A percentile compares a stretch with the other conserved stretches of the same genome.
phyloP scores from a whole-genome alignment of 768 basidiomycete genomes.

The Rhizopogon roseolus region DNA sequence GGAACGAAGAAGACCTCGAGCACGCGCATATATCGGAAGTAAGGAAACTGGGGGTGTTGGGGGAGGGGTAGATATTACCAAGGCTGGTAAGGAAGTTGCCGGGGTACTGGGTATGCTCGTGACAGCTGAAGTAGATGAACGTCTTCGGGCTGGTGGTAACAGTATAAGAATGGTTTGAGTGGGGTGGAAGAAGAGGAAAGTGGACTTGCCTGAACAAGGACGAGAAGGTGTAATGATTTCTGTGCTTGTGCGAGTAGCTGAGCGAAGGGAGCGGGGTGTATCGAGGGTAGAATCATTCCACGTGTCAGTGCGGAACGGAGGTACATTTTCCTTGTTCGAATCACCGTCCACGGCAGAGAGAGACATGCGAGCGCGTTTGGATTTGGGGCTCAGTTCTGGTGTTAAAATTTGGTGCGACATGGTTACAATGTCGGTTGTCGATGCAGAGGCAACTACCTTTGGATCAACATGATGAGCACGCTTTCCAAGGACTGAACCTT shows the following conservation, averaged over 20 bases:
- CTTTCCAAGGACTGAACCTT: constrained; percentile 49
- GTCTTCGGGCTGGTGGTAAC: constrained; percentile 37
- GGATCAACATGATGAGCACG: constrained; percentile 36
- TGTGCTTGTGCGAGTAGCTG: constrained; percentile 36
- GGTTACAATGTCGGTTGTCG: constrained; percentile 2
- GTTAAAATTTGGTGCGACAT: constrained; percentile 25
- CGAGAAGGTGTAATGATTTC: constrained; percentile 37
- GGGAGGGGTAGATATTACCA: constrained; percentile 55
- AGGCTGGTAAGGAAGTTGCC: constrained; percentile 33
- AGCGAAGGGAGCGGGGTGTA: constrained; percentile 30
- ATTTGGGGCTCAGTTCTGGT: constrained; percentile 58
- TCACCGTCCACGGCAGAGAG: constrained; percentile 41
- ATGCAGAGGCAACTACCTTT: constrained; percentile 3
- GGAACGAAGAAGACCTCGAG: constrained; percentile 65
- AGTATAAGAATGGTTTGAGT: background rate
- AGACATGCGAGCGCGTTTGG: constrained; percentile 58
- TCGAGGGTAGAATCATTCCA: constrained; percentile 31
- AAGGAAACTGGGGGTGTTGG: constrained; percentile 47
- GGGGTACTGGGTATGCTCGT: constrained; percentile 37
- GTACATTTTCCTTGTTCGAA: constrained; percentile 75
- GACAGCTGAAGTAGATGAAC: constrained; percentile 45
- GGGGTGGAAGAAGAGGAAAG: background rate
- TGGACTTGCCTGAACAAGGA: constrained; percentile 37
- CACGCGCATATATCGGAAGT: constrained; percentile 52
- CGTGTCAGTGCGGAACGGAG: constrained; percentile 46